Base-by-base conservation (phyloP, 1,139 yeast genomes). In the Blastobotrys elegans region DNA sequence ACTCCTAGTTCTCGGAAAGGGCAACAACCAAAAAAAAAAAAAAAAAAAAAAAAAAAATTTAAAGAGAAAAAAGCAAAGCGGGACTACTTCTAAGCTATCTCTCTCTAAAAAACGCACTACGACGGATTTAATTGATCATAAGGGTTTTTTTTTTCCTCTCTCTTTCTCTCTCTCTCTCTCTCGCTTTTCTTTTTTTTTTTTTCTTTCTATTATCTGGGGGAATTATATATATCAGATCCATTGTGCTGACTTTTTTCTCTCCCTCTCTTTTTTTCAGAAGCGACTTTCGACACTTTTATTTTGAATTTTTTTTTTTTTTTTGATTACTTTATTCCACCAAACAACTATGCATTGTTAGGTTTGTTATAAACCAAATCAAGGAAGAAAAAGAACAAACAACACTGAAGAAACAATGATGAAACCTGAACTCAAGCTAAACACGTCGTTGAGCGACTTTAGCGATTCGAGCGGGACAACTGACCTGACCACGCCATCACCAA, bases 401-500 rank as follows among this genome's bases (percentile, higher is more conserved):
- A 35, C n/a, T n/a, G 14, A 35, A n/a, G 16, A 35, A 14, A 14
- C n/a, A n/a, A 37, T 24, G 44, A 40, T 40, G 29, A 40, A 30
- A 32, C 36, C 44, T 4, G 20, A 14, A 6, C 20, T 44, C 24
- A 30, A 30, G 27, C 32, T 42, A 31, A 35, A 42, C 27, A 42
- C 45, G 18, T 34, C 40, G 27, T 42, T 42, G 22, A 34, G 33
- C 24, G 44, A 41, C 14, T 24, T n/a, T 17, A 26, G 26, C 17
- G 21, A 20, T n/a, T 8, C 6, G 3, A 20, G 29, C 11, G 48
- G 22, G n/a, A 18, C 44, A 4, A 44, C 48, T 4, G 48, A 32
- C 16, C 27, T 39, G 36, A 44, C 43, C 3, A 35, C 43, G 11
- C 44, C 44, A 4, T 44, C 48, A 11, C 48, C 40, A 10, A 7